Percentiles rank a stretch among this genome's conserved stretches.
Evolutionary conservation across 192 early-diverging fungal species (phyloP).

Genomic region (Rhizophlyctis rosea): DNA sequence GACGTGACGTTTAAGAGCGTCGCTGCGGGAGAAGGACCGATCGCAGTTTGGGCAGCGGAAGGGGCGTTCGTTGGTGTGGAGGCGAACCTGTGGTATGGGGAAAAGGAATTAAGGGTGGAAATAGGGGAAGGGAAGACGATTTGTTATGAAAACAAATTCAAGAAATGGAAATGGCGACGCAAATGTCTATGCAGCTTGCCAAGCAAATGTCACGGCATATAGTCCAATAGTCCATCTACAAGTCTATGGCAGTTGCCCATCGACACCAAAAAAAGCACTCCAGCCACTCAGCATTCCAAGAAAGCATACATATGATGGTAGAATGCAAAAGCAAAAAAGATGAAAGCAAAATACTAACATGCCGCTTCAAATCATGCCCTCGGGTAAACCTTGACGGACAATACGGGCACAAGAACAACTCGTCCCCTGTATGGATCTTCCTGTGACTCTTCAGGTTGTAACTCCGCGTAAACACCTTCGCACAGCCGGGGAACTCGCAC

Average conservation of each 20-base stretch:
- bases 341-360: conserved; percentile 19
- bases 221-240: too few species aligned
- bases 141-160: too few species aligned
- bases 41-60: conserved; percentile 21
- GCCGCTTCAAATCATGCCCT: conserved; percentile 88
- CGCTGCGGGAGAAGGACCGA: conserved; percentile 22
- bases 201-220: too few species aligned
- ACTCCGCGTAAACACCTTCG: conserved; percentile 50
- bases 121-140: too few species aligned
- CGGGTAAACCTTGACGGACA: conserved; percentile 81
- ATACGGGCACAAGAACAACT: conserved; percentile 43
- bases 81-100: conserved; percentile 29
- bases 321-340: too few species aligned
- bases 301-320: too few species aligned
- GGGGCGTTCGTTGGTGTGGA: conserved; percentile 37
- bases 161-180: too few species aligned
- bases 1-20: conserved; percentile 30
- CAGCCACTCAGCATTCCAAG: conserved; percentile 6
- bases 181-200: too few species aligned
- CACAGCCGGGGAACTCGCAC: conserved; percentile 53
- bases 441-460: conserved; percentile 58
- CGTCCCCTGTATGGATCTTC: conserved; percentile 38
- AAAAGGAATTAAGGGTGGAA: conserved; percentile 14
- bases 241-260: too few species aligned
- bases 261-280: neutral